Percentiles rank a stretch among this genome's conserved stretches.
Evolutionary conservation across 2,329 filamentous ascomycete species (phyloP).

Genomic region (Aureobasidium sp.): DNA sequence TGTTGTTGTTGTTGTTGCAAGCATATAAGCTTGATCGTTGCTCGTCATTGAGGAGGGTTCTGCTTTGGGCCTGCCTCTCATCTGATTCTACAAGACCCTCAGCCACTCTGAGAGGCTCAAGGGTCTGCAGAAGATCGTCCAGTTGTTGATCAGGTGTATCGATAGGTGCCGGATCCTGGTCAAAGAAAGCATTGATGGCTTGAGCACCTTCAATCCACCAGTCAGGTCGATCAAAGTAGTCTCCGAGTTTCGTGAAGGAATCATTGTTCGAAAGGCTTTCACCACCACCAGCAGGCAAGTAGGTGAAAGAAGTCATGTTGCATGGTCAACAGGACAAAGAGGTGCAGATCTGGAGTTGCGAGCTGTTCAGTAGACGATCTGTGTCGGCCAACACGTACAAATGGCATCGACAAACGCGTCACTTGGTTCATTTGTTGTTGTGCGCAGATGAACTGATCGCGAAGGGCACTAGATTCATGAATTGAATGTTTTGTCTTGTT

Average conservation of each 20-base stretch:
- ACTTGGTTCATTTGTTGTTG: not conserved
- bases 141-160: not conserved
- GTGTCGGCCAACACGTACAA: not conserved
- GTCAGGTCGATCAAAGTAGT: not conserved
- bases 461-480: not conserved
- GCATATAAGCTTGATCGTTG: too few relatives aligned
- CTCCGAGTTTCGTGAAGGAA: not conserved
- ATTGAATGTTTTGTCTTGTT: not conserved
- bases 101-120: not conserved
- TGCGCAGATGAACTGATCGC: not conserved
- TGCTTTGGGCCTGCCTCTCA: too few relatives aligned
- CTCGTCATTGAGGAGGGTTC: too few relatives aligned
- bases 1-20: too few relatives aligned
- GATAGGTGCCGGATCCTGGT: not conserved
- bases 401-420: not conserved
- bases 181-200: not conserved
- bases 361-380: not conserved
- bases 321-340: not conserved
- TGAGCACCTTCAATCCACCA: conserved; percentile 8
- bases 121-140: not conserved
- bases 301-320: not conserved
- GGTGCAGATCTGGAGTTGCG: not conserved
- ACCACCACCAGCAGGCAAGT: not conserved
- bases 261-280: not conserved
- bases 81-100: not conserved